phyloP scores from a whole-genome alignment of 2,329 filamentous ascomycete genomes.

The Colletotrichum destructivum region DNA sequence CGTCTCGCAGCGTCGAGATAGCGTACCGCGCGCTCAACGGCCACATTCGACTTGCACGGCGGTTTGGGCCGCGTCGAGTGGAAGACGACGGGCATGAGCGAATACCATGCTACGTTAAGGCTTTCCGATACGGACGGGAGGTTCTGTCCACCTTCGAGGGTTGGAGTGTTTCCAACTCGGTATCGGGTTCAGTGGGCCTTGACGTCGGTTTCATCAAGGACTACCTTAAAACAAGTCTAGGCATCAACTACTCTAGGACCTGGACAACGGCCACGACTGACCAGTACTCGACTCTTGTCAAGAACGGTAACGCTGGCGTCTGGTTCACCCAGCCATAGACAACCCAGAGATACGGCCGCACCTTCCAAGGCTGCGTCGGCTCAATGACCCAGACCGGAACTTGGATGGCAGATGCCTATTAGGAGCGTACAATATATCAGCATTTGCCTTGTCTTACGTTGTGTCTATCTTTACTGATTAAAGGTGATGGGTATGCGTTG shows the following conservation, averaged over 20 bases:
- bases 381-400: slow-evolving; percentile 19
- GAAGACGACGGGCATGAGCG: too few species aligned
- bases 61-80: too few species aligned
- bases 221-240: not conserved
- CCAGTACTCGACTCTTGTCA: slow-evolving; percentile 6
- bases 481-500: too few species aligned
- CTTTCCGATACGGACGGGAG: too few species aligned
- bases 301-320: slow-evolving; percentile 9
- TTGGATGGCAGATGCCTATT: slow-evolving; percentile 1
- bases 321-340: slow-evolving; percentile 22
- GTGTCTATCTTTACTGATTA: too few species aligned
- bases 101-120: too few species aligned
- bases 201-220: slow-evolving; percentile 17
- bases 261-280: slow-evolving; percentile 21
- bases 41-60: too few species aligned
- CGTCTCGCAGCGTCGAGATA: too few species aligned
- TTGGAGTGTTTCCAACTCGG: slow-evolving; percentile 20
- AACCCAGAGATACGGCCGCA: slow-evolving; percentile 16
- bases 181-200: slow-evolving; percentile 9
- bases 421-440: too few species aligned
- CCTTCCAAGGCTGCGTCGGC: slow-evolving; percentile 15
- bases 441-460: too few species aligned
- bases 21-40: too few species aligned
- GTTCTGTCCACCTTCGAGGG: too few species aligned
- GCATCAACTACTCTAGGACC: slow-evolving; percentile 20